Evolutionary conservation across 129 eudicot genomes (phyloP).

Genomic region (Flaveria trinervia): DNA sequence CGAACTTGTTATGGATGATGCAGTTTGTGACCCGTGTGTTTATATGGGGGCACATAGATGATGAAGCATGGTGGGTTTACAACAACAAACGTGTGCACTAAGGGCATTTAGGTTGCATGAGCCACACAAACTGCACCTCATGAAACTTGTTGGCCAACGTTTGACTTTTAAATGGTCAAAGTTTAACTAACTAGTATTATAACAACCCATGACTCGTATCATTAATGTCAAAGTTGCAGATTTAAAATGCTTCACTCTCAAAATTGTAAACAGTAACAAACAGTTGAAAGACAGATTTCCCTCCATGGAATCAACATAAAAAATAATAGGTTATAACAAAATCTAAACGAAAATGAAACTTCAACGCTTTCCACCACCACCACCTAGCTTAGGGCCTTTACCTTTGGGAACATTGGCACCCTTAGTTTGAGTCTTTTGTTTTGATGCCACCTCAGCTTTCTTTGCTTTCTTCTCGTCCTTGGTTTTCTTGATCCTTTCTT

Average conservation of each 20-base stretch:
- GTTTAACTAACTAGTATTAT: background rate
- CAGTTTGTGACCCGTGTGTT: background rate
- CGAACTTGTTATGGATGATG: background rate
- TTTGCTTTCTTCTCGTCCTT: conserved; percentile 70
- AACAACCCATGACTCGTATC: background rate
- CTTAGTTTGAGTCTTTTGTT: conserved; percentile 50
- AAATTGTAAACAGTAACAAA: conserved; percentile 19
- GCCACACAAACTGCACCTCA: conserved; percentile 17
- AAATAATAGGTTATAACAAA: background rate
- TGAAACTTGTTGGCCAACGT: background rate
- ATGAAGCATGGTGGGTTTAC: conserved; percentile 32
- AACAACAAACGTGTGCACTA: conserved; percentile 35
- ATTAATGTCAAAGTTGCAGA: conserved; percentile 2
- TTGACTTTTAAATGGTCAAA: background rate
- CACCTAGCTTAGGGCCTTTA: conserved; percentile 64
- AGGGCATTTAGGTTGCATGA: conserved; percentile 40
- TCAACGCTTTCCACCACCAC: conserved; percentile 73
- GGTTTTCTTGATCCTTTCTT: conserved; percentile 65
- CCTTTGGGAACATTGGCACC: conserved; percentile 53
- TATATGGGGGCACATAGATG: conserved; percentile 18
- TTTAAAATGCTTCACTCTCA: conserved; percentile 11
- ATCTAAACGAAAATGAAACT: background rate
- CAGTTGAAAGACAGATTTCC: conserved; percentile 6
- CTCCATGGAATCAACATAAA: background rate
- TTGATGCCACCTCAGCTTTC: conserved; percentile 55